phyloP scores from a whole-genome alignment of 2,329 filamentous ascomycete genomes.

The Shiraia bambusicola region DNA sequence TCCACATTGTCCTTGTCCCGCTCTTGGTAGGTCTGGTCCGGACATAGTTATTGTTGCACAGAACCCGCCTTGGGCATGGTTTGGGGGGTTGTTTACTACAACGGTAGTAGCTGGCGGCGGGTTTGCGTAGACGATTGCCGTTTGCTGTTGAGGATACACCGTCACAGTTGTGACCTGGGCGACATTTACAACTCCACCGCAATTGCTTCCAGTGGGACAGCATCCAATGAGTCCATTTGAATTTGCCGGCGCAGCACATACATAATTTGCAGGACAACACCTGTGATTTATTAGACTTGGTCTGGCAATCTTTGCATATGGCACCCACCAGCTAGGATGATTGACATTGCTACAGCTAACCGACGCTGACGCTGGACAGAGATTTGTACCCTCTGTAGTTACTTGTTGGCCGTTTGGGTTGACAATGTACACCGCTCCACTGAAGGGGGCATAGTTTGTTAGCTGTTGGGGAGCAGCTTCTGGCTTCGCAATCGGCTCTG shows the following conservation, averaged over 20 bases:
- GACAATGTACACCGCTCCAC: slow-evolving; percentile 44
- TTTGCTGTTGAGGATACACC: slow-evolving; percentile 33
- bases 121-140: slow-evolving; percentile 32
- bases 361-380: slow-evolving; percentile 39
- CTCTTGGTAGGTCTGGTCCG: slow-evolving; percentile 38
- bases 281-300: slow-evolving; percentile 15
- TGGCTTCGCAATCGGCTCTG: slow-evolving; percentile 29
- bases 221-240: slow-evolving; percentile 41
- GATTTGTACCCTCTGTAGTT: slow-evolving; percentile 35
- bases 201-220: slow-evolving; percentile 40
- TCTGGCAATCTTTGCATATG: not conserved
- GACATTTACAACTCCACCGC: slow-evolving; percentile 36
- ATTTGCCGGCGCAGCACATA: slow-evolving; percentile 35
- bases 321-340: slow-evolving; percentile 46
- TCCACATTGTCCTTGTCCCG: slow-evolving; percentile 38
- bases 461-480: slow-evolving; percentile 32
- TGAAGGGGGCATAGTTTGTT: slow-evolving; percentile 43
- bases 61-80: slow-evolving; percentile 32
- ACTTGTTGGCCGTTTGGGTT: slow-evolving; percentile 36
- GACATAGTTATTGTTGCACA: slow-evolving; percentile 42
- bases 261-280: slow-evolving; percentile 42
- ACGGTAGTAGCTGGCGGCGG: slow-evolving; percentile 26
- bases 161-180: slow-evolving; percentile 40
- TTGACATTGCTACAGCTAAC: slow-evolving; percentile 47
- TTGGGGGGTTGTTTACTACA: slow-evolving; percentile 23